Evolutionary conservation across 192 early-diverging fungal species (phyloP).

Genomic region (Gryganskiella cystojenkinii): DNA sequence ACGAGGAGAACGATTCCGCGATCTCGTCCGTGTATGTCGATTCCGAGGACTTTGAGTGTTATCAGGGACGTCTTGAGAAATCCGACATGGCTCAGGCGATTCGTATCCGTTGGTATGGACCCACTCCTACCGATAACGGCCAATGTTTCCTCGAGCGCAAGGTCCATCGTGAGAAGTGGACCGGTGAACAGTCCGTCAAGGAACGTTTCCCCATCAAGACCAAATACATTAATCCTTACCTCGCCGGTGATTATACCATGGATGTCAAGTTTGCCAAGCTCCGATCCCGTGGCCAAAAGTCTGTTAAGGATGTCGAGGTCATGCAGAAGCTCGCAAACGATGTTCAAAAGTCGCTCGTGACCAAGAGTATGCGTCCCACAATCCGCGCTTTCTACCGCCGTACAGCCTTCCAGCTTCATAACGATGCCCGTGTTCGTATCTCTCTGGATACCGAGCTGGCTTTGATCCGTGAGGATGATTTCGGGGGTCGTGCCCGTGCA

Average conservation of each 20-base stretch:
- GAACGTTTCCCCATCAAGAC: conserved; percentile 95
- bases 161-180: conserved; percentile 51
- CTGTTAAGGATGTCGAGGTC: conserved; percentile 84
- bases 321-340: conserved; percentile 80
- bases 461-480: conserved; percentile 94
- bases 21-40: conserved; percentile 96
- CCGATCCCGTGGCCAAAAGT: conserved; percentile 74
- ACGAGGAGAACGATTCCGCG: conserved; percentile 82
- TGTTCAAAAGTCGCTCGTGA: conserved; percentile 72
- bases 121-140: conserved; percentile 67
- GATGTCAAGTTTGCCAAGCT: conserved; percentile 83
- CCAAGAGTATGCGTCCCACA: conserved; percentile 72
- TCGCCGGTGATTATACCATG: conserved; percentile 80
- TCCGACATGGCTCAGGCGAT: conserved; percentile 90
- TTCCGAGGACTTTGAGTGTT: conserved; percentile 89
- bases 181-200: conserved; percentile 87
- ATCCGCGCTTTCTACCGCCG: conserved; percentile 97
- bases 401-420: conserved; percentile 97
- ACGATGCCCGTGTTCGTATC: conserved; percentile 92
- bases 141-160: conserved; percentile 84
- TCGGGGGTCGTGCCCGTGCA: conserved; percentile 71
- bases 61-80: conserved; percentile 88
- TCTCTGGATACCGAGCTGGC: conserved; percentile 96
- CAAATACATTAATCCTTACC: conserved; percentile 88
- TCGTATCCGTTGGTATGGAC: conserved; percentile 96